These are phyloP conservation scores for Agaricus subrufescens DNA, from an alignment of 768 basidiomycete species.

Conservation along the genomic window DNA sequence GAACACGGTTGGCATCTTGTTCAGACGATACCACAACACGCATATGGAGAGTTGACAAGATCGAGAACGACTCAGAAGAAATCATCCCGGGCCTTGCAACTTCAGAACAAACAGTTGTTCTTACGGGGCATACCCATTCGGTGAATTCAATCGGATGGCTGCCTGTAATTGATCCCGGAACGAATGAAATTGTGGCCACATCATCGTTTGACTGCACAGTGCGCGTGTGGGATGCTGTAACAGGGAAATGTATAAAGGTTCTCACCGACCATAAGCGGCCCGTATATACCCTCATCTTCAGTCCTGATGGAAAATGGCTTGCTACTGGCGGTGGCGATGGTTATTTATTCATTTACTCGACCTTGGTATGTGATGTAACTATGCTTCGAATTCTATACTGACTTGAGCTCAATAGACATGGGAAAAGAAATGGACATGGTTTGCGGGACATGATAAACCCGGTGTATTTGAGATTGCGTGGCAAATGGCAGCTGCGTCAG, in stretches of 20 bases:
- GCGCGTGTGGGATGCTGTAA: constrained; percentile 77
- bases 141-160: constrained; percentile 72
- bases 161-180: constrained; percentile 39
- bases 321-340: constrained; percentile 82
- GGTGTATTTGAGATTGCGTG: constrained; percentile 77
- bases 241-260: constrained; percentile 68
- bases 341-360: constrained; percentile 65
- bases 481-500: constrained; percentile 44
- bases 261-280: constrained; percentile 69
- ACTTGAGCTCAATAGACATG: constrained; percentile 27
- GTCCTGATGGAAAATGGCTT: constrained; percentile 66
- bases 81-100: constrained; percentile 37
- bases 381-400: constrained; percentile 10
- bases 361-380: constrained; percentile 41
- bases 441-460: constrained; percentile 48
- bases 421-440: constrained; percentile 62
- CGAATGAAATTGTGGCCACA: constrained; percentile 65
- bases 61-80: constrained; percentile 28
- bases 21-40: constrained; percentile 79
- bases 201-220: constrained; percentile 80
- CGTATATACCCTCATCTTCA: constrained; percentile 72
- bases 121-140: constrained; percentile 62
- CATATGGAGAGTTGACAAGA: constrained; percentile 63
- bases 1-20: constrained; percentile 70
- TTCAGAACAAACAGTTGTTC: constrained; percentile 33